Evolutionary conservation across 768 basidiomycete species (phyloP).

Genomic region (Macrocybe gigantea): DNA sequence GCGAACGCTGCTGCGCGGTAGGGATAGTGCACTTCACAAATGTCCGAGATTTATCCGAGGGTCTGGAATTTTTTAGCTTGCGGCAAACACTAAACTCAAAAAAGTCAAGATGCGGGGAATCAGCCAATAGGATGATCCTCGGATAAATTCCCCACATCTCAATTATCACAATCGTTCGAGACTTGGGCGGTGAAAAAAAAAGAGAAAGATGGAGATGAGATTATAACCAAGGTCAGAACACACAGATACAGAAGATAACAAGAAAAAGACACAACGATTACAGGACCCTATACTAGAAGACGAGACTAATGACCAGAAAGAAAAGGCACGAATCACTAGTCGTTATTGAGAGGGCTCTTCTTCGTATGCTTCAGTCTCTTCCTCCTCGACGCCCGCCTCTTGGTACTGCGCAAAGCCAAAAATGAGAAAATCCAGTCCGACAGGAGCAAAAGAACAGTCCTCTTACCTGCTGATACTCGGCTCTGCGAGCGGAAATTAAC

Average conservation of each 20-base stretch:
- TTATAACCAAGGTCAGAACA: neutral
- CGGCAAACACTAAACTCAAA: too few relatives aligned
- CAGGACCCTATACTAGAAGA: neutral
- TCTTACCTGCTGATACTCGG: slow-evolving; percentile 6
- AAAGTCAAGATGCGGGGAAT: too few relatives aligned
- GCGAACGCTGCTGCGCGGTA: too few relatives aligned
- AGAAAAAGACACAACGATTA: neutral
- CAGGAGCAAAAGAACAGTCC: neutral
- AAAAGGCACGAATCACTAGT: neutral
- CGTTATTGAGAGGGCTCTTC: slow-evolving; percentile 15
- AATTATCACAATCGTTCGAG: neutral
- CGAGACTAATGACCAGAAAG: neutral
- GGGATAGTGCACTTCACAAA: too few relatives aligned
- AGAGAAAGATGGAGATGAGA: neutral
- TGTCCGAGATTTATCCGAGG: too few relatives aligned
- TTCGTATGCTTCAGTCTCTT: slow-evolving; percentile 32
- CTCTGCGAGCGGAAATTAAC: slow-evolving; percentile 1
- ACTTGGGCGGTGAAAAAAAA: neutral
- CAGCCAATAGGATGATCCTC: too few relatives aligned
- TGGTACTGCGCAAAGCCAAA: slow-evolving; percentile 39
- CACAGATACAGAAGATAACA: too few relatives aligned
- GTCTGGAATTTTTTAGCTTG: too few relatives aligned
- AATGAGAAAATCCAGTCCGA: neutral
- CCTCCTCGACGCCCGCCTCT: slow-evolving; percentile 45
- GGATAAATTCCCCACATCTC: too few relatives aligned